Evolutionary conservation across 495 filamentous ascomycete genomes (phyloP).

Genomic region (Aspergillus diversus): DNA sequence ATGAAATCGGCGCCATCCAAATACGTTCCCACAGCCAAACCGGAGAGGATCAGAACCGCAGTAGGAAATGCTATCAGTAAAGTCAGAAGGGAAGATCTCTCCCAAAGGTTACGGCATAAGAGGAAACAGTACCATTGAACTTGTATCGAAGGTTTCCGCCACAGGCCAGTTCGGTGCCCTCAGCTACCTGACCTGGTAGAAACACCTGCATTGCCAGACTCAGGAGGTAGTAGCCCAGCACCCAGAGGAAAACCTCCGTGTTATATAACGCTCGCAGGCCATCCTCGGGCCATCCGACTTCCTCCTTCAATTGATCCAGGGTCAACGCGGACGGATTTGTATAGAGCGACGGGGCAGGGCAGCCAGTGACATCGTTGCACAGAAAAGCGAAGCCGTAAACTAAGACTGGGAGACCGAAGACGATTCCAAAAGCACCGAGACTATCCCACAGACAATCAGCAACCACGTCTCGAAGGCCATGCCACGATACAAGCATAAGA

Average conservation of each 20-base stretch:
- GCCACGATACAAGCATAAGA: too few species aligned
- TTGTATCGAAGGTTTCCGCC: slow-evolving; percentile 84
- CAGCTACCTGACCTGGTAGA: slow-evolving; percentile 72
- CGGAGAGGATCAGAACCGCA: slow-evolving; percentile 66
- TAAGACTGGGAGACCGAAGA: slow-evolving; percentile 74
- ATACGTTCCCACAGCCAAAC: slow-evolving; percentile 72
- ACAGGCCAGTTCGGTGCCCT: slow-evolving; percentile 70
- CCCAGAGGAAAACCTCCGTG: slow-evolving; percentile 62
- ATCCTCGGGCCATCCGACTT: slow-evolving; percentile 76
- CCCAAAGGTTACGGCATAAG: background rate
- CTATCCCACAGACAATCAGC: slow-evolving; percentile 44
- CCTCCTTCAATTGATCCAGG: slow-evolving; percentile 70
- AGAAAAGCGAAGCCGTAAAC: slow-evolving; percentile 78
- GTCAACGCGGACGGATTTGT: slow-evolving; percentile 72
- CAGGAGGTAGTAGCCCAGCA: slow-evolving; percentile 78
- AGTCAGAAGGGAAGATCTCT: slow-evolving; percentile 6
- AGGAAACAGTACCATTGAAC: slow-evolving; percentile 68
- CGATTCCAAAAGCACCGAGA: slow-evolving; percentile 71
- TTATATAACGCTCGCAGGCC: slow-evolving; percentile 66
- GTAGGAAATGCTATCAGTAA: slow-evolving; percentile 70
- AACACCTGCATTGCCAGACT: slow-evolving; percentile 74
- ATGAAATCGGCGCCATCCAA: slow-evolving; percentile 78
- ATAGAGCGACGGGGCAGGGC: slow-evolving; percentile 80
- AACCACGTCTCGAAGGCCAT: slow-evolving; percentile 7
- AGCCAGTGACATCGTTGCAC: slow-evolving; percentile 92